phyloP scores from a whole-genome alignment of 768 basidiomycete genomes.

The Auricularia sp. region DNA sequence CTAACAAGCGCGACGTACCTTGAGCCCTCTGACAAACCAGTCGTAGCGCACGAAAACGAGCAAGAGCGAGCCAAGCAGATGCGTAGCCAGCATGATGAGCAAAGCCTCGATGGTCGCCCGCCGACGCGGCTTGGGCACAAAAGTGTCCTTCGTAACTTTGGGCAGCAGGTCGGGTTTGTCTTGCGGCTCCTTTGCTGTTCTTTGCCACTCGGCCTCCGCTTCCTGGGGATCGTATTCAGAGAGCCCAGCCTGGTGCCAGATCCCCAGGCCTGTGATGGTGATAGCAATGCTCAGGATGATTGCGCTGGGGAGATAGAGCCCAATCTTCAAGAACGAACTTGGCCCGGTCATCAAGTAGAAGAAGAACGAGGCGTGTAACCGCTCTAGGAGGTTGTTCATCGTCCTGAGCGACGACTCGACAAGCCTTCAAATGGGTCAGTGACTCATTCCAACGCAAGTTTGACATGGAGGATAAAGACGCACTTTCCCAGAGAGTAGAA shows the following conservation, averaged over 20 bases:
- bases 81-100: conserved; percentile 45
- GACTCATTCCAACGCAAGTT: neutral
- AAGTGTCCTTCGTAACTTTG: conserved; percentile 16
- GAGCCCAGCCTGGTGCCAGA: conserved; percentile 66
- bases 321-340: conserved; percentile 75
- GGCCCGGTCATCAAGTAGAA: conserved; percentile 75
- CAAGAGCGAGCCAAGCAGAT: conserved; percentile 41
- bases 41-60: conserved; percentile 40
- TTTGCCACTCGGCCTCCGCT: conserved; percentile 2
- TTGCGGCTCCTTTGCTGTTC: conserved; percentile 2
- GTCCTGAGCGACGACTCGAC: conserved; percentile 84
- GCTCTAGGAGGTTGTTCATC: conserved; percentile 88
- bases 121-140: conserved; percentile 31
- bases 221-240: conserved; percentile 5
- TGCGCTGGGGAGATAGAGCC: conserved; percentile 80
- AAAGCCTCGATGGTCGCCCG: conserved; percentile 49
- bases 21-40: conserved; percentile 32
- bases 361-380: conserved; percentile 96
- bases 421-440: conserved; percentile 34
- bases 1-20: conserved; percentile 20
- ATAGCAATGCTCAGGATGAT: conserved; percentile 76
- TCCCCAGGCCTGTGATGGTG: conserved; percentile 71
- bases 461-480: conserved; percentile 16
- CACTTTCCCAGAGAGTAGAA: conserved; percentile 88
- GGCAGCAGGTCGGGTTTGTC: conserved; percentile 2